A percentile compares a stretch with the other conserved stretches of the same genome.
Conservation (phyloP, 2,329 filamentous ascomycete genomes). For the Xylariomycetidae sp. region DNA sequence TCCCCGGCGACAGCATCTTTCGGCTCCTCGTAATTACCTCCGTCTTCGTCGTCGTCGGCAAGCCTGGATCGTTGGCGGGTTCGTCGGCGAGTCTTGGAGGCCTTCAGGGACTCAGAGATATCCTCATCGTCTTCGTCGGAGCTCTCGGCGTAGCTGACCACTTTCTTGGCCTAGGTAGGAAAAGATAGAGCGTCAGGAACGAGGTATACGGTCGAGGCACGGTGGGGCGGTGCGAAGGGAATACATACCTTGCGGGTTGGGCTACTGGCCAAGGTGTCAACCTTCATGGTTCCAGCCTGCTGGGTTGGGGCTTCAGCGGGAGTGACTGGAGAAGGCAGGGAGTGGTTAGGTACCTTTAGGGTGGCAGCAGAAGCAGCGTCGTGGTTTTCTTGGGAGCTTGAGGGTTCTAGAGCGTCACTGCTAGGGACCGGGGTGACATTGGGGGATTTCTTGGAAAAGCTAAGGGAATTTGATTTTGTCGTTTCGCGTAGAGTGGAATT, state of each 20-base stretch:
- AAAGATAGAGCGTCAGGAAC: no score
- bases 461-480: conserved; percentile 40
- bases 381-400: conserved; percentile 65
- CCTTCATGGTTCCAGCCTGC: conserved; percentile 37
- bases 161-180: conserved; percentile 48
- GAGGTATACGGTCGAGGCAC: no score
- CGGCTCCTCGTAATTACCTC: conserved; percentile 62
- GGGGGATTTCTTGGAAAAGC: conserved; percentile 34
- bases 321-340: conserved; percentile 36
- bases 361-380: conserved; percentile 36
- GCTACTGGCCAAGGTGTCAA: conserved; percentile 53
- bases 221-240: neutral
- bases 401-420: conserved; percentile 67
- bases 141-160: conserved; percentile 79
- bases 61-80: conserved; percentile 52
- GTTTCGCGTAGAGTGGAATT: conserved; percentile 40
- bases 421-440: conserved; percentile 71
- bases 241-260: conserved; percentile 70
- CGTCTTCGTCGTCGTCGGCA: conserved; percentile 63
- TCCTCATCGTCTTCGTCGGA: conserved; percentile 76
- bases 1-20: conserved; percentile 55
- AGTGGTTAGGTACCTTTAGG: conserved; percentile 48
- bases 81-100: conserved; percentile 34
- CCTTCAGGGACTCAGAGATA: conserved; percentile 50
- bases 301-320: conserved; percentile 37